Evolutionary conservation across 2,329 filamentous ascomycete genomes (phyloP), one percentile per base, ranked within the genome.

Genomic region (Phyllosticta citriasiana): DNA sequence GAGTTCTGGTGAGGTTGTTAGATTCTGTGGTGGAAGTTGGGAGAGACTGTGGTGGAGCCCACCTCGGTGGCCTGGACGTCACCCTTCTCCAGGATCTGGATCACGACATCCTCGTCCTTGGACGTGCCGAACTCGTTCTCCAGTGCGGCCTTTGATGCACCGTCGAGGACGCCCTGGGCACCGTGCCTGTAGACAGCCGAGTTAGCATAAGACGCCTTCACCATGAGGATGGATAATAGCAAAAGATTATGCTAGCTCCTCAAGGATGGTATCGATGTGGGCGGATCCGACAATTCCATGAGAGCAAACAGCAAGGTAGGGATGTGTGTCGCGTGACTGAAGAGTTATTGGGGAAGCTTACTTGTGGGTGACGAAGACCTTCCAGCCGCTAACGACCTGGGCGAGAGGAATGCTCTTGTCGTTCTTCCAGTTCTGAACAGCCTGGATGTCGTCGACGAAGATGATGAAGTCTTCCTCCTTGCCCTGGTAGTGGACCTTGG

Each of bases 341-440:
- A 9, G 57, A 27, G 53, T 33, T 4, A 16, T 14, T 10, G 5
- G 53, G 25, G 6, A 27, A 55, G 79, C 88, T 78, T 82, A 97
- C 92, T 87, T 88, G 80, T 95, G 89, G 40, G 91, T 96, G 53
- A 88, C 79, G 71, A 96, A 96, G 71, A 99, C 81, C 82, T 96
- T 89, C 82, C 90, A 97, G 7, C 88, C 82, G 62, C 87, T 90
- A 61, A 97, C 83, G 61, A 99, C 92, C 70, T 97, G 86, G 1
- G 89, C 83, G 55, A 97, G 78, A 47, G 94, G 88, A 30, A 94
- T 79, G 30, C 83, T 86, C 72, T 84, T 86, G 79, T 97, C 93
- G 4, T 73, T 78, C 80, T 86, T 85, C 93, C 93, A 97, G 75
- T 93, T 86, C 76, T 89, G 80, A 69, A 90, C 85, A 56, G 82